Conservation (phyloP, 352 stramenopile species). For the Globisporangium orthogonon region DNA sequence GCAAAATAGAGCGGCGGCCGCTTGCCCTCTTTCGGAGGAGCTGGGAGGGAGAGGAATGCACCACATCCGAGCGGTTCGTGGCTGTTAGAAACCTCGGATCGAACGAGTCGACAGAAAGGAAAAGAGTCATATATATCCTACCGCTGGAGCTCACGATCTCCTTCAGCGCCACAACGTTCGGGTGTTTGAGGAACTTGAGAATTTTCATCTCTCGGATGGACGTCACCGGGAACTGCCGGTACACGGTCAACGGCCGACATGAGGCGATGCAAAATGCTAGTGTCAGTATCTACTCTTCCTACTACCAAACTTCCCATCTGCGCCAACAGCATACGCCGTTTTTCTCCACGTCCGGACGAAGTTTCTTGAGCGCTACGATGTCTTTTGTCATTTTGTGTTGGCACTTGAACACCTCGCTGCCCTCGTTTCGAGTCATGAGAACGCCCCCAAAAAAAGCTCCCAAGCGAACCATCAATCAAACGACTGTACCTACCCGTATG, state of each 20-base stretch:
- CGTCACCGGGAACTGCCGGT: conserved; percentile 87
- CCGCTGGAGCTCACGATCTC: conserved; percentile 91
- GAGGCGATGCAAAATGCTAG: no score
- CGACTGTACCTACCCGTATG: conserved; percentile 58
- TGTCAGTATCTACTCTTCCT: no score
- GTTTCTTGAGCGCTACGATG: conserved; percentile 83
- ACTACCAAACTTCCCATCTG: no score
- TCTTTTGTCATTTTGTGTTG: conserved; percentile 85
- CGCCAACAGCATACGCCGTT: conserved; percentile 49
- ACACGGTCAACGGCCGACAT: neutral
- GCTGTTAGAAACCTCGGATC: no score
- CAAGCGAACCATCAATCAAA: neutral
- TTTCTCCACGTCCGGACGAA: conserved; percentile 80
- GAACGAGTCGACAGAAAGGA: no score
- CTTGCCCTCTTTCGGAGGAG: conserved; percentile 76
- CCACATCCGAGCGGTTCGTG: no score
- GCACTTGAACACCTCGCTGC: conserved; percentile 85
- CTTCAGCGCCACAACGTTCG: conserved; percentile 93
- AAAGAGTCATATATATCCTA: neutral
- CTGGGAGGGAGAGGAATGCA: conserved; percentile 15
- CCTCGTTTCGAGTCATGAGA: neutral
- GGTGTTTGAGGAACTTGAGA: conserved; percentile 92
- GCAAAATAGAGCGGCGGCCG: conserved; percentile 80
- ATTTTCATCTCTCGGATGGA: conserved; percentile 98
- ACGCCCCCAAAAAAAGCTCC: neutral